phyloP scores from a whole-genome alignment of 2,329 filamentous ascomycete genomes.

The Fusarium guadeloupense region DNA sequence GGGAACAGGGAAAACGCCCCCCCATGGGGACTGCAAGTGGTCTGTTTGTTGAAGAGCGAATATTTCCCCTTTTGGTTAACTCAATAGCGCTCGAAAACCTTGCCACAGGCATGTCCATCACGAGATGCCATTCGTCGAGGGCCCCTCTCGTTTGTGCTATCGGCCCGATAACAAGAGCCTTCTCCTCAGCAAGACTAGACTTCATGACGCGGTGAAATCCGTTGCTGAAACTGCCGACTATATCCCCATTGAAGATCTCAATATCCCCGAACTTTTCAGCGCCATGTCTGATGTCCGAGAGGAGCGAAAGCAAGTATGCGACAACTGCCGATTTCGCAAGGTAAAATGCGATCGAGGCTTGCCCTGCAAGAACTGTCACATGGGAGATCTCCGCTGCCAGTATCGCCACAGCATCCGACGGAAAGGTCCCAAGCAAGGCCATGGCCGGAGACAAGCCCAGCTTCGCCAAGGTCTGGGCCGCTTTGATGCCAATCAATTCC shows the following conservation, averaged over 20 bases:
- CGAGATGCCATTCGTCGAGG: background rate
- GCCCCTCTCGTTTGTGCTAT: conserved; percentile 13
- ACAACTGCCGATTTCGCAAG: conserved; percentile 47
- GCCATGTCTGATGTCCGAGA: conserved; percentile 12
- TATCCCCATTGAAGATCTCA: conserved; percentile 23
- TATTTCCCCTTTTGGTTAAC: conserved; percentile 33
- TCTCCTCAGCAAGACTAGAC: no score
- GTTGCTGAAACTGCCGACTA: conserved; percentile 14
- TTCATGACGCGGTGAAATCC: background rate
- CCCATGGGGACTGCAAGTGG: background rate
- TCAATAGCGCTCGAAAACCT: background rate
- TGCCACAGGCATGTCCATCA: background rate
- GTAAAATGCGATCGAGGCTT: conserved; percentile 47
- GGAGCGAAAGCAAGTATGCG: conserved; percentile 41
- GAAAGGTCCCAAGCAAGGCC: conserved; percentile 44
- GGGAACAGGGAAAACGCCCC: conserved; percentile 6
- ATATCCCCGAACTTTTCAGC: background rate
- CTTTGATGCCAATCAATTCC: conserved; percentile 22
- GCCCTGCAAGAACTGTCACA: conserved; percentile 44
- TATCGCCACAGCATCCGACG: conserved; percentile 46
- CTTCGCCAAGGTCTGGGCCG: conserved; percentile 39
- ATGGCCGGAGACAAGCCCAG: conserved; percentile 43
- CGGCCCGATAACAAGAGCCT: conserved; percentile 13
- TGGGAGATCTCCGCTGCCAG: conserved; percentile 41
- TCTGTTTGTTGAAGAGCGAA: conserved; percentile 12